Conservation (phyloP, 345 rosid species). For the Geranium brycei region DNA sequence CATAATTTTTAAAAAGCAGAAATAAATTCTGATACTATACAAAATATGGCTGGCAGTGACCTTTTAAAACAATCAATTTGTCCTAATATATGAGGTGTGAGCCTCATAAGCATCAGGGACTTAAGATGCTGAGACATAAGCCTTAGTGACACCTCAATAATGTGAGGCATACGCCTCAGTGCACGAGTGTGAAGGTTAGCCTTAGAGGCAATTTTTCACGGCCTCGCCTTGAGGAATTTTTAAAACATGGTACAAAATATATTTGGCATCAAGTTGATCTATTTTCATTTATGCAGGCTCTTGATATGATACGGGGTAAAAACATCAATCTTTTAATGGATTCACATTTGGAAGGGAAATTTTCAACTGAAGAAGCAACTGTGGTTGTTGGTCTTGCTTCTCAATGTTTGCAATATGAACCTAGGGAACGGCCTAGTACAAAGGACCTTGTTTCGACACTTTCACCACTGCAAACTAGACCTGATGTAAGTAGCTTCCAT, state of each 20-base stretch:
- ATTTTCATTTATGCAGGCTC: conserved; percentile 44
- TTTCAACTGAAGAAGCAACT: conserved; percentile 81
- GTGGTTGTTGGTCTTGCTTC: conserved; percentile 73
- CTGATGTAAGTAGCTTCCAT: conserved; percentile 48
- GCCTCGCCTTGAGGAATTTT: no score
- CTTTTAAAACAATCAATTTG: no score
- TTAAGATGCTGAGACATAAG: no score
- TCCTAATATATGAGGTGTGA: no score
- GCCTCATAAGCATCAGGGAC: no score
- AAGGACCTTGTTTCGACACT: conserved; percentile 68
- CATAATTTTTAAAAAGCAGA: no score
- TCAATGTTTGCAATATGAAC: conserved; percentile 80
- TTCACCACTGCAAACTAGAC: conserved; percentile 60
- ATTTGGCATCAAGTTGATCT: conserved; percentile 5
- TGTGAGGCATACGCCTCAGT: no score
- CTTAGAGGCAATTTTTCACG: no score
- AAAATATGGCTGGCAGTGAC: no score
- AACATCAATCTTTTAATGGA: conserved; percentile 72
- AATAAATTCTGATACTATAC: no score
- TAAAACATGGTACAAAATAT: neutral
- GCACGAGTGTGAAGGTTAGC: no score
- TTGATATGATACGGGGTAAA: conserved; percentile 80
- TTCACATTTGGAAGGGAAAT: conserved; percentile 85
- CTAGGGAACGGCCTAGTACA: conserved; percentile 80
- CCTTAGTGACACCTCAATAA: no score